phyloP scores from a whole-genome alignment of 352 stramenopile species.

The Globisporangium barbulae region DNA sequence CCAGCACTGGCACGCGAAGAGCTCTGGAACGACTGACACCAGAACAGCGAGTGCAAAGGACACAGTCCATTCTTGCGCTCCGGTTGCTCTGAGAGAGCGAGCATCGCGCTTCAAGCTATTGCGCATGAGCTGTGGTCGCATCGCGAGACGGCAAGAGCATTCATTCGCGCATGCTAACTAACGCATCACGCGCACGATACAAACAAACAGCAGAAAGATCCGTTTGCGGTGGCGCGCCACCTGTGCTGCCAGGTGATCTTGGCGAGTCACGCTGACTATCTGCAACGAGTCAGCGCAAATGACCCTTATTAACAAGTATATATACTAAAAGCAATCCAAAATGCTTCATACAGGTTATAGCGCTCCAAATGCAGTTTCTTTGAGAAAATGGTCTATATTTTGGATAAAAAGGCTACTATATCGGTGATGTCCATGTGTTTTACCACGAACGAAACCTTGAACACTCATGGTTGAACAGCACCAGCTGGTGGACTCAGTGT shows the following conservation, averaged over 20 bases:
- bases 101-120: no score
- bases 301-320: background rate
- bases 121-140: no score
- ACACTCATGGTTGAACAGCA: constrained; percentile 1
- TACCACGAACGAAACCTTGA: constrained; percentile 4
- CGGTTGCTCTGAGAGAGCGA: no score
- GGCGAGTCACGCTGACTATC: constrained; percentile 1
- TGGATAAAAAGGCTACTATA: no score
- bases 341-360: background rate
- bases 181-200: no score
- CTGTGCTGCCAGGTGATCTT: background rate
- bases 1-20: no score
- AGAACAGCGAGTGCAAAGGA: no score
- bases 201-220: background rate
- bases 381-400: background rate
- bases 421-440: background rate
- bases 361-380: background rate
- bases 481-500: constrained; percentile 2
- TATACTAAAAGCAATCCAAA: background rate
- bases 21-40: no score
- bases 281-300: constrained; percentile 7
- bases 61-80: no score
- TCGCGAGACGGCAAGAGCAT: no score
- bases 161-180: no score
- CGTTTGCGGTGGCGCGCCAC: constrained; percentile 7